phyloP scores from a whole-genome alignment of 805 yeast genomes.

The Candida vartiovaarae region DNA sequence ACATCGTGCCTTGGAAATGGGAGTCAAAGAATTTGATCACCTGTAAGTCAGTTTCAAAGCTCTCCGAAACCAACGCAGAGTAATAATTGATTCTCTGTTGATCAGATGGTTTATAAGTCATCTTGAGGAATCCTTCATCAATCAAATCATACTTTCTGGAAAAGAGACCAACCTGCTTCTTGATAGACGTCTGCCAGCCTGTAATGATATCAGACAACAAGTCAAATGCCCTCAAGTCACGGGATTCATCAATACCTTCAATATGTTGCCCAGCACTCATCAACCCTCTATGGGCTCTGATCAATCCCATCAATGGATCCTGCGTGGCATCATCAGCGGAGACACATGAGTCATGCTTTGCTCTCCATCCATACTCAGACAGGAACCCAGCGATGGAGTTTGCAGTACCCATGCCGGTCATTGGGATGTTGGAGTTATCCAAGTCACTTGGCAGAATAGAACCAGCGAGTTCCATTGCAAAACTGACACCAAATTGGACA shows the following conservation, averaged over 20 bases:
- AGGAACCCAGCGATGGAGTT: slow-evolving; percentile 66
- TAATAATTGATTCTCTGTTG: slow-evolving; percentile 46
- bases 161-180: slow-evolving; percentile 56
- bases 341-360: slow-evolving; percentile 29
- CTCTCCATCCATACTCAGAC: slow-evolving; percentile 72
- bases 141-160: slow-evolving; percentile 45
- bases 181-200: slow-evolving; percentile 63
- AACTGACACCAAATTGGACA: slow-evolving; percentile 76
- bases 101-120: slow-evolving; percentile 89
- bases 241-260: slow-evolving; percentile 30
- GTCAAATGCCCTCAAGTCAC: slow-evolving; percentile 36
- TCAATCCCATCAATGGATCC: slow-evolving; percentile 45
- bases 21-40: slow-evolving; percentile 65
- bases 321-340: slow-evolving; percentile 34
- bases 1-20: slow-evolving; percentile 71
- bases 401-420: slow-evolving; percentile 30
- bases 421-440: slow-evolving; percentile 47
- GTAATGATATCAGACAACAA: slow-evolving; percentile 62
- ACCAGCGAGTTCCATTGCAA: slow-evolving; percentile 88
- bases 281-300: slow-evolving; percentile 34
- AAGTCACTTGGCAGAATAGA: slow-evolving; percentile 57
- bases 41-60: slow-evolving; percentile 60
- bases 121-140: slow-evolving; percentile 56
- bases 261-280: slow-evolving; percentile 68
- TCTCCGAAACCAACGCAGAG: slow-evolving; percentile 40